A percentile compares a stretch with the other conserved stretches of the same genome.
phyloP scores from a whole-genome alignment of 768 basidiomycete genomes.

The Trametes elegans region DNA sequence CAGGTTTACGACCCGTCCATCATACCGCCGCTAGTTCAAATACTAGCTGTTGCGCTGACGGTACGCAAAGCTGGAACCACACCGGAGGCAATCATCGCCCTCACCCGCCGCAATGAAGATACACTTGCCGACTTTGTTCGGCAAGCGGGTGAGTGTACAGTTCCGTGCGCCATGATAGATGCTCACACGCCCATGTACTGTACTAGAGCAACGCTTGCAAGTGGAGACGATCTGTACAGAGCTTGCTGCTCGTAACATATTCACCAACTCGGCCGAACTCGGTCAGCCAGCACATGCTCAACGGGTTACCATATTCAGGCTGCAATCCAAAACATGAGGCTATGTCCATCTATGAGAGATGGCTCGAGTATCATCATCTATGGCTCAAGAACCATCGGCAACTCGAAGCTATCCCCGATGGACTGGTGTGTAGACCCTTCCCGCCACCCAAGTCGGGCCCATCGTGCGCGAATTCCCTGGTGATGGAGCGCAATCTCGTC shows the following conservation, averaged over 20 bases:
- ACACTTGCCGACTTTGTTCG: constrained; percentile 47
- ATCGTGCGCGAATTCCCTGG: no score
- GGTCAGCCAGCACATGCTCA: constrained; percentile 1
- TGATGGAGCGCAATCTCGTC: no score
- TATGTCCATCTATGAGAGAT: no score
- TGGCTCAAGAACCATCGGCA: no score
- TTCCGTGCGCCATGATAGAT: no score
- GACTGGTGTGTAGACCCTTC: no score
- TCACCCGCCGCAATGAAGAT: constrained; percentile 54
- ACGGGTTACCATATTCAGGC: constrained; percentile 4
- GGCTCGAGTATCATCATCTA: no score
- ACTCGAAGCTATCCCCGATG: no score
- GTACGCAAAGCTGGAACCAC: neutral
- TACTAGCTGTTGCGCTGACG: constrained; percentile 38
- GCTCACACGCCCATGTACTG: no score
- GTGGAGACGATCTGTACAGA: neutral
- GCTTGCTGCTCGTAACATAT: constrained; percentile 3
- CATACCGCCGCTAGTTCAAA: constrained; percentile 53
- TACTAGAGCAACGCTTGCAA: neutral
- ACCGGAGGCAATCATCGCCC: constrained; percentile 41
- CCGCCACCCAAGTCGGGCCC: no score
- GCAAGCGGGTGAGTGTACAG: constrained; percentile 19
- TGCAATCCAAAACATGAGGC: neutral
- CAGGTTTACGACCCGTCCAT: constrained; percentile 70
- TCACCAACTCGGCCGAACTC: constrained; percentile 8